These are phyloP conservation scores for Mrakia frigida DNA, from an alignment of 768 basidiomycete genomes.

Conservation along the genomic window DNA sequence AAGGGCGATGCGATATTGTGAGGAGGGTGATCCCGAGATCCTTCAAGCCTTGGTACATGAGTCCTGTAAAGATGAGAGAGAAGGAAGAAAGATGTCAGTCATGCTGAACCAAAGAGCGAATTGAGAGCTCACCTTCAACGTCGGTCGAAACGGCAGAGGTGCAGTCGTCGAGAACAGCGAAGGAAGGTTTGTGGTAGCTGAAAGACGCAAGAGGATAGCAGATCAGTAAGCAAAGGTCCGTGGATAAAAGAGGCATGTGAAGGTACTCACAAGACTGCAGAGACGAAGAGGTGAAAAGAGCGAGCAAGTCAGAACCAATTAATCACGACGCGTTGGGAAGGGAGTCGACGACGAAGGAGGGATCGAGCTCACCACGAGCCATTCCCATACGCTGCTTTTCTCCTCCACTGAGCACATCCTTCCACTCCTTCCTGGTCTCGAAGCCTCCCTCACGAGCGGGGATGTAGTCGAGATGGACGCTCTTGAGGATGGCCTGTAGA, in stretches of 20 bases:
- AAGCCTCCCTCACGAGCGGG: conserved; percentile 85
- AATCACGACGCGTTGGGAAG: not conserved
- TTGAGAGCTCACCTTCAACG: conserved; percentile 73
- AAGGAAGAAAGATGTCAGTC: no score
- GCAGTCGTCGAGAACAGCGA: conserved; percentile 60
- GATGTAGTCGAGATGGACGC: conserved; percentile 77
- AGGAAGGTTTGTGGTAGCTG: conserved; percentile 42
- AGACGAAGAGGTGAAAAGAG: no score
- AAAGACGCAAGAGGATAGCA: not conserved
- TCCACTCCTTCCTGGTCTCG: conserved; percentile 85
- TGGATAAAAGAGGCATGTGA: not conserved
- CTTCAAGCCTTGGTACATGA: conserved; percentile 92
- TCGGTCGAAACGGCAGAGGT: conserved; percentile 94
- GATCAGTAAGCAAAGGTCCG: not conserved
- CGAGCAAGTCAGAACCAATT: not conserved
- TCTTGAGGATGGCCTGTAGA: conserved; percentile 58
- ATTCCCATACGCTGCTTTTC: conserved; percentile 96
- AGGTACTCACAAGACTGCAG: no score
- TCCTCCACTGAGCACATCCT: conserved; percentile 53
- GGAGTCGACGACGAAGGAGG: not conserved
- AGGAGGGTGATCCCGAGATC: conserved; percentile 82
- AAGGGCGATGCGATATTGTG: conserved; percentile 61
- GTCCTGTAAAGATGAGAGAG: conserved; percentile 28
- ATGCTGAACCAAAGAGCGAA: no score
- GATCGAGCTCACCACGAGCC: conserved; percentile 63